These are phyloP conservation scores for Cyphellophora europaea DNA, from an alignment of 2,329 filamentous ascomycete genomes.

Conservation along the genomic window DNA sequence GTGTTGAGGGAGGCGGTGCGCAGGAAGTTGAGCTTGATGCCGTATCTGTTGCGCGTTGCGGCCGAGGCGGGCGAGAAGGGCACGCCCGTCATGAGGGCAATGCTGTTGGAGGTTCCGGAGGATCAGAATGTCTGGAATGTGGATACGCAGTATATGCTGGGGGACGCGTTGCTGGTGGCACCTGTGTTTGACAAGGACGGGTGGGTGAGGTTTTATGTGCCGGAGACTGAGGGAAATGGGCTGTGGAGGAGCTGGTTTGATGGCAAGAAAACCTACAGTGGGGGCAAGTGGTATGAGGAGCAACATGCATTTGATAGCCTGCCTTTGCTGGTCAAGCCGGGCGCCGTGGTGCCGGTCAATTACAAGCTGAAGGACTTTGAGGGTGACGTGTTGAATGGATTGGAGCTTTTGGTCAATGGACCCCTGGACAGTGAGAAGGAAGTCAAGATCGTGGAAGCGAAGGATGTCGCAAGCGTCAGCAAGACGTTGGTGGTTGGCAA, in stretches of 20 bases:
- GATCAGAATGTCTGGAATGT: slow-evolving; percentile 60
- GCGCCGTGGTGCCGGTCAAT: slow-evolving; percentile 27
- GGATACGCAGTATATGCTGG: slow-evolving; percentile 68
- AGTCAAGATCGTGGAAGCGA: slow-evolving; percentile 5
- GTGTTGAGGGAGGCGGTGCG: slow-evolving; percentile 46
- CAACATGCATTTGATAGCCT: slow-evolving; percentile 50
- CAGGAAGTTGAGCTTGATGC: slow-evolving; percentile 48
- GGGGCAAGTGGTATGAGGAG: slow-evolving; percentile 49
- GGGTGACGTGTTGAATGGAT: slow-evolving; percentile 4
- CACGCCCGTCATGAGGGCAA: slow-evolving; percentile 54
- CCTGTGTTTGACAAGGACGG: slow-evolving; percentile 56
- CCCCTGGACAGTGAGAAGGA: slow-evolving; percentile 1
- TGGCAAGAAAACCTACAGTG: slow-evolving; percentile 30
- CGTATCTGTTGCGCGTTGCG: slow-evolving; percentile 47
- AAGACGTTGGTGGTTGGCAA: not conserved
- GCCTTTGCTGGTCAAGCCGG: slow-evolving; percentile 50
- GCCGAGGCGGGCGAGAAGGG: slow-evolving; percentile 43
- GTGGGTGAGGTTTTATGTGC: slow-evolving; percentile 57
- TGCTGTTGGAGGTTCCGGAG: slow-evolving; percentile 61
- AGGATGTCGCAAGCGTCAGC: slow-evolving; percentile 2
- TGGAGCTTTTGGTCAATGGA: slow-evolving; percentile 9
- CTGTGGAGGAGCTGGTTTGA: slow-evolving; percentile 39
- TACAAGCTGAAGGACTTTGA: slow-evolving; percentile 4
- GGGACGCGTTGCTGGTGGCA: slow-evolving; percentile 52
- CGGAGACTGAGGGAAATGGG: slow-evolving; percentile 40